These are phyloP conservation scores for Ceratobasidium theobromae DNA, from an alignment of 1,284 basidiomycete genomes.

Conservation along the genomic window DNA sequence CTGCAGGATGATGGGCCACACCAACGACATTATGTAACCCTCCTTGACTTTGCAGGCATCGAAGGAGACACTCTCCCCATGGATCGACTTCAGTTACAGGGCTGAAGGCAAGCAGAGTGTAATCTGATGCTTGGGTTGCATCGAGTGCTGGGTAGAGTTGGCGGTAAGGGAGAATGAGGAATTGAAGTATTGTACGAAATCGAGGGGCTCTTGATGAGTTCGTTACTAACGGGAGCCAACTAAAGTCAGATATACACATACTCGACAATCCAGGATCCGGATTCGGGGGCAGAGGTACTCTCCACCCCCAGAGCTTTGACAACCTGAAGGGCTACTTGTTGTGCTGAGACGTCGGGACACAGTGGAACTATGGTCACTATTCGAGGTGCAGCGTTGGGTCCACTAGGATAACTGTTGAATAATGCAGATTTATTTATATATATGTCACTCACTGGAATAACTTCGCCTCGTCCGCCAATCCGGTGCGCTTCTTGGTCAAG, in stretches of 20 bases:
- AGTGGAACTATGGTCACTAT: slow-evolving; percentile 80
- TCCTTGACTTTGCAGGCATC: slow-evolving; percentile 81
- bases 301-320: slow-evolving; percentile 64
- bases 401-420: slow-evolving; percentile 45
- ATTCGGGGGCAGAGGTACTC: slow-evolving; percentile 53
- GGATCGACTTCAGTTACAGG: slow-evolving; percentile 77
- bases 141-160: slow-evolving; percentile 81
- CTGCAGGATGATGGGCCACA: slow-evolving; percentile 53
- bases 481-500: slow-evolving; percentile 68
- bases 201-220: slow-evolving; percentile 64
- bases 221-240: background rate
- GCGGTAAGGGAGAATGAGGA: slow-evolving; percentile 72
- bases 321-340: slow-evolving; percentile 58
- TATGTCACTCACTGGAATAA: slow-evolving; percentile 51
- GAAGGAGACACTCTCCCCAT: slow-evolving; percentile 89
- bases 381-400: slow-evolving; percentile 74
- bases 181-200: slow-evolving; percentile 88
- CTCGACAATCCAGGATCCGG: slow-evolving; percentile 67
- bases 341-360: slow-evolving; percentile 63
- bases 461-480: slow-evolving; percentile 66
- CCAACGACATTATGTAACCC: slow-evolving; percentile 58
- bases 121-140: slow-evolving; percentile 87
- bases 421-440: background rate
- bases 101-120: slow-evolving; percentile 84
- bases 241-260: slow-evolving; percentile 44